phyloP scores from a whole-genome alignment of 2,329 filamentous ascomycete genomes.

The Penicillium sp. region DNA sequence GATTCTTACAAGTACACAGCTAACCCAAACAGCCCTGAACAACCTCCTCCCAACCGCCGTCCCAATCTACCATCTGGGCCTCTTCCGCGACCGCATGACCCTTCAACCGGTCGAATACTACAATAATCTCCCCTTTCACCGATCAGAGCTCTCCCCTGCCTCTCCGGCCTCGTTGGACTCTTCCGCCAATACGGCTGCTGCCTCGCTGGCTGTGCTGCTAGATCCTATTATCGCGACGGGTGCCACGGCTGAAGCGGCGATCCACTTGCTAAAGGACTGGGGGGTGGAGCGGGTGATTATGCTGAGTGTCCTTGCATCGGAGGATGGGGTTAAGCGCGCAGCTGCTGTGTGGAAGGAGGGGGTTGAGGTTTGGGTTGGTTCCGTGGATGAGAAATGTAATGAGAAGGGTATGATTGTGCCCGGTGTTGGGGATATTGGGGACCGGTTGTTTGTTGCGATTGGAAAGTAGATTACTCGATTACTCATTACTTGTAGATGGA shows the following conservation, averaged over 20 bases:
- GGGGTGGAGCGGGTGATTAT: constrained; percentile 78
- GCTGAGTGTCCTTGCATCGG: constrained; percentile 68
- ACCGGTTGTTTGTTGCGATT: constrained; percentile 81
- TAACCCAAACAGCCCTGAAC: constrained; percentile 59
- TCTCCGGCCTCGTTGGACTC: constrained; percentile 24
- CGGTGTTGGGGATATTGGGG: constrained; percentile 84
- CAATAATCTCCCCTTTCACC: constrained; percentile 81
- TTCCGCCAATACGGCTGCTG: constrained; percentile 38
- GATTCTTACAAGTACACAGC: background rate
- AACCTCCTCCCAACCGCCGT: constrained; percentile 74
- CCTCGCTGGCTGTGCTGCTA: constrained; percentile 72
- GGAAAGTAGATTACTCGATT: constrained; percentile 58
- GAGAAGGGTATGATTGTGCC: constrained; percentile 85
- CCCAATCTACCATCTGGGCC: constrained; percentile 85
- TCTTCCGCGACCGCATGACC: constrained; percentile 84
- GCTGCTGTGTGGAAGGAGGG: constrained; percentile 68
- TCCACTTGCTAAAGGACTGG: constrained; percentile 86
- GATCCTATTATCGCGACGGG: constrained; percentile 94
- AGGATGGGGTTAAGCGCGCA: constrained; percentile 64
- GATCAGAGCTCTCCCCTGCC: constrained; percentile 24
- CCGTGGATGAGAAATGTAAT: constrained; percentile 67
- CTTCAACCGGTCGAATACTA: constrained; percentile 94
- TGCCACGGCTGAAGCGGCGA: constrained; percentile 81
- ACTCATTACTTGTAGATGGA: too few species aligned
- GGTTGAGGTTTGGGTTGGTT: constrained; percentile 69